These are phyloP conservation scores for Populus alba DNA, from an alignment of 345 rosid species.

Conservation along the genomic window DNA sequence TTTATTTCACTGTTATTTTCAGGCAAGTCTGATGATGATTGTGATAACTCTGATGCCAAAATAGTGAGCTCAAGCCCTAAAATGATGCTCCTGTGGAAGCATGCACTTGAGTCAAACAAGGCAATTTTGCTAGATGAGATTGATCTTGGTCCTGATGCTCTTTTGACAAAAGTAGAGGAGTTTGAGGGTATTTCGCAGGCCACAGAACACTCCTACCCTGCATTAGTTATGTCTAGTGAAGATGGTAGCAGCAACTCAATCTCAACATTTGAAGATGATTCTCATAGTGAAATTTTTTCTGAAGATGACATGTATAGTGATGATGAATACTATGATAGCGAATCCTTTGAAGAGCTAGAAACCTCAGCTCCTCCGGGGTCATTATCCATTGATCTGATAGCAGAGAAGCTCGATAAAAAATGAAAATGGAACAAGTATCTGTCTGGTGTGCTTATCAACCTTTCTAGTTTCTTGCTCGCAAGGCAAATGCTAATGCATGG, in stretches of 20 bases:
- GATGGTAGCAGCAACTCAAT: constrained; percentile 17
- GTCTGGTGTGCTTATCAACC: neutral
- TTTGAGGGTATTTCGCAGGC: constrained; percentile 61
- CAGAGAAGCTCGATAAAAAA: constrained; percentile 37
- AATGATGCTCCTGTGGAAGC: constrained; percentile 75
- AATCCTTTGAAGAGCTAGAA: constrained; percentile 40
- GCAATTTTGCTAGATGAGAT: constrained; percentile 59
- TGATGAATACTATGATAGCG: constrained; percentile 35
- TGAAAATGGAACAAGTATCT: neutral
- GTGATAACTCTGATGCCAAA: constrained; percentile 16
- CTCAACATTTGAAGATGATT: constrained; percentile 29
- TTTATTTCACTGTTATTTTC: constrained; percentile 14
- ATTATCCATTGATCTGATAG: constrained; percentile 62
- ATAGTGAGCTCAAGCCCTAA: constrained; percentile 60
- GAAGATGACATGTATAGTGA: constrained; percentile 34
- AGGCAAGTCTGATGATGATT: constrained; percentile 28
- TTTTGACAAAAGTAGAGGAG: constrained; percentile 72
- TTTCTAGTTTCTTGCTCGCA: neutral
- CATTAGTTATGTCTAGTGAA: constrained; percentile 46
- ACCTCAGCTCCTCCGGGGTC: constrained; percentile 46
- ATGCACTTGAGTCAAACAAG: constrained; percentile 62
- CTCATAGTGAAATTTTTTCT: neutral
- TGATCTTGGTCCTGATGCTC: constrained; percentile 58
- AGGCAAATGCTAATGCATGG: neutral
- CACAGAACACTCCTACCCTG: constrained; percentile 71